Evolutionary conservation across 257 asterid species (phyloP), one percentile per base, ranked within the genome.

Genomic region (Verbena officinalis): DNA sequence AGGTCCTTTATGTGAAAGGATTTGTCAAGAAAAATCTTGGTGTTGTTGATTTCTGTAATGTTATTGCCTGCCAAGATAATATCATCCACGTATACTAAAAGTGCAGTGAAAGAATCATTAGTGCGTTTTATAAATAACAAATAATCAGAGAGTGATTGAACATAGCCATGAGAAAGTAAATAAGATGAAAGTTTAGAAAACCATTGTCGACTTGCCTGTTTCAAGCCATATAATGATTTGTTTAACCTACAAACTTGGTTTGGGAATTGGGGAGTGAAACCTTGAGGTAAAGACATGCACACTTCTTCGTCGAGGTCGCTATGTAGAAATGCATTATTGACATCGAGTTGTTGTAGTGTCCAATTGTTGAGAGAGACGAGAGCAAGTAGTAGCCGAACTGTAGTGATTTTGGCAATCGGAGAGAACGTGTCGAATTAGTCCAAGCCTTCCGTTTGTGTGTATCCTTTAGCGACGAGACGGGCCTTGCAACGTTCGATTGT

Each of bases 41-140:
- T 12, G 4, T 1, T n/a, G n/a, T 12, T 1, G 3, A 42, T 42
- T 11, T 40, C 48, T 11, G 3, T 6, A 0, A 42, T 2, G 13
- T 42, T 17, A 11, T 12, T 42, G 0, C 23, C 39, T 1, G 53
- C 24, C 0, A 59, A 7, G 1, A 40, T 4, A n/a, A 59, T 1
- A 59, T n/a, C n/a, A n/a, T n/a, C n/a, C n/a, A n/a, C n/a, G n/a
- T n/a, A n/a, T n/a, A n/a, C n/a, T n/a, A n/a, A 10, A 0, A 59
- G 13, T 13, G 15, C 4, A 0, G n/a, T 13, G 14, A 27, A 8
- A 21, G 3, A 0, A 20, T 0, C 0, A 0, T 10, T n/a, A 0
- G 46, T 4, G 11, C 14, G 12, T 36, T 21, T 42, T 5, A 4
- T 21, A 7, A 59, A 42, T 1, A 40, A 9, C 1, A n/a, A 61